Evolutionary conservation across 2,329 filamentous ascomycete genomes (phyloP).

Genomic region (Colletotrichum paranaense): DNA sequence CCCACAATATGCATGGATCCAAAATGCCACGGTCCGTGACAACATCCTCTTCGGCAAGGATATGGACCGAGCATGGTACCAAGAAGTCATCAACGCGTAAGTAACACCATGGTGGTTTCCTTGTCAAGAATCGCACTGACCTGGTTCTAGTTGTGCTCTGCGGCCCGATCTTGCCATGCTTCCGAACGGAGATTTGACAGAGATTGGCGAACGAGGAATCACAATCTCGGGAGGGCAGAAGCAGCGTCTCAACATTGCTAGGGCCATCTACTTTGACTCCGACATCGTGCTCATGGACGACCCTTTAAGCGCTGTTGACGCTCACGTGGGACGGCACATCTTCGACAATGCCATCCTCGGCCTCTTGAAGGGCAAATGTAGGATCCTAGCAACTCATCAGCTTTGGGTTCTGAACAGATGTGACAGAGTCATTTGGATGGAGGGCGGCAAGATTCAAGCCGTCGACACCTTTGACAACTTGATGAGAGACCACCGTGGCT

Average conservation of each 20-base stretch:
- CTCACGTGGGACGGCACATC: conserved; percentile 78
- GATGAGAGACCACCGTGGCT: conserved; percentile 81
- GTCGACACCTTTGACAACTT: conserved; percentile 91
- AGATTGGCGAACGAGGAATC: conserved; percentile 95
- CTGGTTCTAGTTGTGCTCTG: conserved; percentile 75
- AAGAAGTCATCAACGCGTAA: conserved; percentile 82
- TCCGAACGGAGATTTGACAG: conserved; percentile 87
- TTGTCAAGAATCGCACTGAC: conserved; percentile 15
- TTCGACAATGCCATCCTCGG: conserved; percentile 96
- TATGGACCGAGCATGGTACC: conserved; percentile 82
- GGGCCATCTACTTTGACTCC: conserved; percentile 78
- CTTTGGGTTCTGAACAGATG: conserved; percentile 92
- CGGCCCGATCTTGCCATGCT: conserved; percentile 90
- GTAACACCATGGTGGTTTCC: conserved; percentile 40
- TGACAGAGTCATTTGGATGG: conserved; percentile 94
- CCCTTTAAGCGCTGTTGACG: conserved; percentile 75
- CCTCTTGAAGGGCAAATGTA: conserved; percentile 87
- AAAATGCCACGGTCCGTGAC: conserved; percentile 86
- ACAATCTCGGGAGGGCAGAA: conserved; percentile 97
- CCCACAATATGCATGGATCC: conserved; percentile 97
- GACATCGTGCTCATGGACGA: conserved; percentile 78
- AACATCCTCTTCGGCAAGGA: conserved; percentile 93
- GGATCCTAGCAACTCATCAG: conserved; percentile 94
- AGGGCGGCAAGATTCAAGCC: conserved; percentile 84
- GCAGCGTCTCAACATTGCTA: conserved; percentile 92